Evolutionary conservation across 257 asterid species (phyloP).

Genomic region (Nicotiana paniculata): DNA sequence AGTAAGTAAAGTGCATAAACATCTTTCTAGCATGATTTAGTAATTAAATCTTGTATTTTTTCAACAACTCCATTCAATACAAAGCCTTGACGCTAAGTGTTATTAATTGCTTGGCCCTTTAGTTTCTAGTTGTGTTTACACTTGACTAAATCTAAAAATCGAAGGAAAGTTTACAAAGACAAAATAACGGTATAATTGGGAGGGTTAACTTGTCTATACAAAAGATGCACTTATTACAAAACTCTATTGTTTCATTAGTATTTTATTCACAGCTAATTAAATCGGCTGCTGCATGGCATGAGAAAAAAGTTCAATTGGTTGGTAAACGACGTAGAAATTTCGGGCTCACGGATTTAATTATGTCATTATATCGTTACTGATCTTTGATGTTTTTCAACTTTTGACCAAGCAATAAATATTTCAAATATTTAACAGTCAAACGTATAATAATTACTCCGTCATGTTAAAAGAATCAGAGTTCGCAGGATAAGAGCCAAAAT

Average conservation of each 20-base stretch:
- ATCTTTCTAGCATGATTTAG: background rate
- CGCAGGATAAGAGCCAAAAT: no score
- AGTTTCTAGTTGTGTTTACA: background rate
- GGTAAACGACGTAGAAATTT: background rate
- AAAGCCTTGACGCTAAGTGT: background rate
- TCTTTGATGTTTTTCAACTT: background rate
- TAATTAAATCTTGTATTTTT: background rate
- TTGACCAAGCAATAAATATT: background rate
- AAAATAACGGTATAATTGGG: no score
- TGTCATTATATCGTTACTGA: background rate
- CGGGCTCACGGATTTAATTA: background rate
- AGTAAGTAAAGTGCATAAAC: background rate
- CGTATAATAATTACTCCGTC: background rate
- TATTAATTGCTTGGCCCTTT: background rate
- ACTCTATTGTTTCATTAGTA: no score
- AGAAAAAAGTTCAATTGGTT: background rate
- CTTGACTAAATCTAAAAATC: background rate
- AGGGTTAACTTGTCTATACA: no score
- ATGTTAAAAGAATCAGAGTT: no score
- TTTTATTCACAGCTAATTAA: background rate
- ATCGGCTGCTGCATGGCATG: background rate
- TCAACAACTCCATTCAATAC: background rate
- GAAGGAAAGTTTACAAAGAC: no score
- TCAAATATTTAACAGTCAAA: background rate
- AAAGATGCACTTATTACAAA: no score